phyloP scores from a whole-genome alignment of 495 filamentous ascomycete genomes.

The Aspergillus hancockii region DNA sequence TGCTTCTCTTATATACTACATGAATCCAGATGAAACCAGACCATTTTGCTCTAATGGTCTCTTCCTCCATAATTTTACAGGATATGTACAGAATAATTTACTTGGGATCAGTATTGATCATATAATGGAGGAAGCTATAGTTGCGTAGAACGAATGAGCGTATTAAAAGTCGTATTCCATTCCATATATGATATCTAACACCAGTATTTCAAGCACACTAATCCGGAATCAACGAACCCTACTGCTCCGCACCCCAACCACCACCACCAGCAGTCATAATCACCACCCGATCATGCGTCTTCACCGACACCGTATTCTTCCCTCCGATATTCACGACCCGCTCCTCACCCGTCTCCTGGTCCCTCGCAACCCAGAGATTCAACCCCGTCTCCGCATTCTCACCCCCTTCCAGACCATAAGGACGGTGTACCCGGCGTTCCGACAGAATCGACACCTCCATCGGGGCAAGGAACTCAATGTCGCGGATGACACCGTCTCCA shows the following conservation, averaged over 20 bases:
- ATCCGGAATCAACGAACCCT: background rate
- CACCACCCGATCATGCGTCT: conserved; percentile 84
- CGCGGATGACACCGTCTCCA: conserved; percentile 86
- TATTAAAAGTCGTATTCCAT: background rate
- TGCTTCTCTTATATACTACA: too few species aligned
- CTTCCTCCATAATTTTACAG: too few species aligned
- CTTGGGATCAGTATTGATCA: too few species aligned
- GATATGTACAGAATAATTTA: too few species aligned
- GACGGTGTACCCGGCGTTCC: conserved; percentile 82
- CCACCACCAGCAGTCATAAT: conserved; percentile 59
- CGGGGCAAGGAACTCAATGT: conserved; percentile 91
- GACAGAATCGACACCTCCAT: conserved; percentile 87
- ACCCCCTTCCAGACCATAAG: conserved; percentile 89
- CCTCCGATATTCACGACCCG: conserved; percentile 81
- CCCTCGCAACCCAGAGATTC: conserved; percentile 82
- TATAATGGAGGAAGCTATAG: background rate
- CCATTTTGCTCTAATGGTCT: too few species aligned
- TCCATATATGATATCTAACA: background rate
- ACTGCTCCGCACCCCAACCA: conserved; percentile 42
- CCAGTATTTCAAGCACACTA: background rate
- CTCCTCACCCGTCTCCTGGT: conserved; percentile 54
- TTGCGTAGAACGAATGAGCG: background rate
- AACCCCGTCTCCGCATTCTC: conserved; percentile 75
- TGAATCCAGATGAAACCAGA: too few species aligned
- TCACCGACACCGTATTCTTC: conserved; percentile 91